Evolutionary conservation across 2,329 filamentous ascomycete genomes (phyloP).

Genomic region (Colletotrichum sp.): DNA sequence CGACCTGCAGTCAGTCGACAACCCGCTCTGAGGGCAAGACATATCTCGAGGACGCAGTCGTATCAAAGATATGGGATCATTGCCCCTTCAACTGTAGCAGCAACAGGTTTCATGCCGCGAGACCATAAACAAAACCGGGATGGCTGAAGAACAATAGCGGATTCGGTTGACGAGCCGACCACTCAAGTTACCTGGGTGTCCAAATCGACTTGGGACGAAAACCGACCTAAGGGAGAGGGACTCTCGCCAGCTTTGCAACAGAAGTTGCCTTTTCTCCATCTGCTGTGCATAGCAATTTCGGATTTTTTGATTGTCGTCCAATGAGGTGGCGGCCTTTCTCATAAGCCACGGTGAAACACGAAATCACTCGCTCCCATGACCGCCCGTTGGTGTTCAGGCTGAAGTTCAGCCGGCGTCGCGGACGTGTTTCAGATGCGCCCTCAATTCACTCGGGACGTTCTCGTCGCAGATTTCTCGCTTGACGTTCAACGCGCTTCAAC

Average conservation of each 20-base stretch:
- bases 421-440: conserved; percentile 16
- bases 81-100: background rate
- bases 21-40: background rate
- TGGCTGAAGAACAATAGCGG: background rate
- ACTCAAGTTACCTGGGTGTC: background rate
- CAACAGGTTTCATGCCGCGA: background rate
- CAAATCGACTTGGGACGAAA: background rate
- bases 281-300: background rate
- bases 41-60: background rate
- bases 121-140: background rate
- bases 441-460: background rate
- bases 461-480: conserved; percentile 14
- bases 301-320: background rate
- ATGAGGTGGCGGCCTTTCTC: background rate
- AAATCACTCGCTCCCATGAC: background rate
- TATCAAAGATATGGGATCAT: background rate
- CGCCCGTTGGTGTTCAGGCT: background rate
- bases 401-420: conserved; percentile 17
- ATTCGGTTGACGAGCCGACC: background rate
- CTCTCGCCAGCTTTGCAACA: background rate
- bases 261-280: background rate
- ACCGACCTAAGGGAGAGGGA: background rate
- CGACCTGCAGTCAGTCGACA: background rate
- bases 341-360: conserved; percentile 4
- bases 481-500: background rate